Conservation (phyloP, 1,284 basidiomycete genomes). For the Ceratobasidium sp. region DNA sequence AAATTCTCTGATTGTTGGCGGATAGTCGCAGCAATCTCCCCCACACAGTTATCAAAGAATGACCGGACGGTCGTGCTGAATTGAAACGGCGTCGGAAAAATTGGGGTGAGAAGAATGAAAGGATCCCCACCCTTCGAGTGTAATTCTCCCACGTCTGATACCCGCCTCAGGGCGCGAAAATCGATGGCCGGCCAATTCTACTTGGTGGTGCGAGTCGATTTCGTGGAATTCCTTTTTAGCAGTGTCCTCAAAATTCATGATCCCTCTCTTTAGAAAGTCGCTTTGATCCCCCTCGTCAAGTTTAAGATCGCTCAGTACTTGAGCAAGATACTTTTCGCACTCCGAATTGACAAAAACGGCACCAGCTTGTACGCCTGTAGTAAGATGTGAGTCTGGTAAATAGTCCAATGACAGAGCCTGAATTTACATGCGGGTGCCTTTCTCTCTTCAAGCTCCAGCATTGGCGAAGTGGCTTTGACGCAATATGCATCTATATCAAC, state of each 20-base stretch:
- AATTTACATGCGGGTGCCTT: slow-evolving; percentile 41
- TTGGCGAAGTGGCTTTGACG: slow-evolving; percentile 31
- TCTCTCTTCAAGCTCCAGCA: slow-evolving; percentile 38
- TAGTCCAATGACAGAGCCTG: not conserved
- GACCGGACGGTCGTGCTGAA: not conserved
- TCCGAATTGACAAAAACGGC: slow-evolving; percentile 40
- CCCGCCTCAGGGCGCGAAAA: not conserved
- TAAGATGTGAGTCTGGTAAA: not conserved
- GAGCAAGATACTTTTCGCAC: slow-evolving; percentile 20
- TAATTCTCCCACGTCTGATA: slow-evolving; percentile 17
- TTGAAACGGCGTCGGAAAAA: too few species aligned
- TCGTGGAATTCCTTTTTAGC: slow-evolving; percentile 7
- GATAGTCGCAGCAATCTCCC: slow-evolving; percentile 16
- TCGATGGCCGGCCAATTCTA: slow-evolving; percentile 16
- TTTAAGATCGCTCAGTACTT: slow-evolving; percentile 7
- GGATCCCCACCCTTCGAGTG: not conserved
- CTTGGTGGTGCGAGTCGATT: not conserved
- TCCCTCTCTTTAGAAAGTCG: slow-evolving; percentile 23
- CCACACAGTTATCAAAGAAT: slow-evolving; percentile 39
- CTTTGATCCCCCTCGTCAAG: slow-evolving; percentile 1
- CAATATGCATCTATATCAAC: slow-evolving; percentile 44
- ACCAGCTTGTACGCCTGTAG: slow-evolving; percentile 41
- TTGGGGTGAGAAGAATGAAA: not conserved
- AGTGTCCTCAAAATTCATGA: slow-evolving; percentile 25
- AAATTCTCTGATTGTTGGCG: slow-evolving; percentile 18